A percentile compares a stretch with the other conserved stretches of the same genome.
Conservation (phyloP, 352 stramenopile genomes). For the Vaucheria bursata region DNA sequence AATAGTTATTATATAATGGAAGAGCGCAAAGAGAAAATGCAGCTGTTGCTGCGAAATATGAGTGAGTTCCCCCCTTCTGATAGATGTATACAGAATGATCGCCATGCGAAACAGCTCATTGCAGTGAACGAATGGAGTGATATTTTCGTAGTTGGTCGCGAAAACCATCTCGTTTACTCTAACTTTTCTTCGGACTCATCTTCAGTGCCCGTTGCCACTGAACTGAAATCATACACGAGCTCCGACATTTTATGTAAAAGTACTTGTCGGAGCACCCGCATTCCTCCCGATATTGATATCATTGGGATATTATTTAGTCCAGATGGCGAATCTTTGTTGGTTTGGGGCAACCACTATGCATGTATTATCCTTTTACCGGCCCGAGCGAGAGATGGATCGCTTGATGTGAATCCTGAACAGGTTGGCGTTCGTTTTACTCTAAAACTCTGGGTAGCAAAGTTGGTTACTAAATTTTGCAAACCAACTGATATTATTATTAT, state of each 20-base stretch:
- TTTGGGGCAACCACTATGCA: background rate
- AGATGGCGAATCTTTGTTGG: background rate
- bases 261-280: background rate
- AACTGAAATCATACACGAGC: background rate
- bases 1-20: no score
- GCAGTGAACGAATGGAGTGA: slow-evolving; percentile 10
- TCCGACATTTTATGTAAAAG: background rate
- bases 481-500: no score
- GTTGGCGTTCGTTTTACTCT: no score
- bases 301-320: background rate
- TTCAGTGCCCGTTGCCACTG: no score
- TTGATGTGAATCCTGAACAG: no score
- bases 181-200: no score
- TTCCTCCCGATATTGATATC: background rate
- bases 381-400: background rate
- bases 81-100: no score
- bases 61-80: no score
- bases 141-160: background rate
- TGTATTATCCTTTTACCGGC: background rate
- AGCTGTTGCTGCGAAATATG: no score
- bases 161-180: background rate
- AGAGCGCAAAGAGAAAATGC: no score
- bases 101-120: background rate
- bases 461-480: no score
- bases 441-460: no score